Evolutionary conservation across 441 rosid genomes (phyloP), one percentile per base, ranked within the genome.

Genomic region (Gossypium schwendimanii): DNA sequence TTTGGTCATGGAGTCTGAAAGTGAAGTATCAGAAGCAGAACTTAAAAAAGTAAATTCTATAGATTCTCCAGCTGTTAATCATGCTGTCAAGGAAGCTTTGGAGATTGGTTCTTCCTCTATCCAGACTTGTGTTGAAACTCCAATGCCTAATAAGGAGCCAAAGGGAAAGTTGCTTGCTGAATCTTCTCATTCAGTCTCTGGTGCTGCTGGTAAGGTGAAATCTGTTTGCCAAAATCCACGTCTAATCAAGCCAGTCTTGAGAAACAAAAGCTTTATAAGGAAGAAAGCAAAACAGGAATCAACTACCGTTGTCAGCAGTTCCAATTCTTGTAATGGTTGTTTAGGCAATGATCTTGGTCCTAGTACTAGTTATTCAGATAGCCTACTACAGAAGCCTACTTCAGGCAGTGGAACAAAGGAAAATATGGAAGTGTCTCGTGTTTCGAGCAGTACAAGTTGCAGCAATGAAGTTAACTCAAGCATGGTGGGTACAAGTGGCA

Each of bases 221-320:
- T 28, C 85, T 31, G 72, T 72, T 45, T 65, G 78, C 39, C 77
- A 50, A 49, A 78, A 76, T 77, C 82, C 85, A 1, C 63, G 80
- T 47, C 72, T 82, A 59, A 81, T 86, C 59, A 87, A 84, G 79
- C 91, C 87, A 66, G 80, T 85, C 65, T 85, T 89, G 71, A 74
- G 82, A 78, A 80, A 44, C 84, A 91, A 79, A 77, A 83, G 81
- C 75, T 81, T 87, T 64, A 47, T 79, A 3, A 86, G 76, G 85
- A 89, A 85, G 87, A 89, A 88, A 73, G 73, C 76, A 64, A 89
- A 85, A 78, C 82, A 71, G n/a, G 85, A 81, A 45, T 66, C 78
- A 54, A 47, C 60, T 72, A 74, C 82, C 75, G 73, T 75, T 33
- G 78, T 80, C 65, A 50, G 79, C 75, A 77, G 74, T 69, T 78